phyloP scores from a whole-genome alignment of 257 asterid genomes.

The Ilex aquifolium region DNA sequence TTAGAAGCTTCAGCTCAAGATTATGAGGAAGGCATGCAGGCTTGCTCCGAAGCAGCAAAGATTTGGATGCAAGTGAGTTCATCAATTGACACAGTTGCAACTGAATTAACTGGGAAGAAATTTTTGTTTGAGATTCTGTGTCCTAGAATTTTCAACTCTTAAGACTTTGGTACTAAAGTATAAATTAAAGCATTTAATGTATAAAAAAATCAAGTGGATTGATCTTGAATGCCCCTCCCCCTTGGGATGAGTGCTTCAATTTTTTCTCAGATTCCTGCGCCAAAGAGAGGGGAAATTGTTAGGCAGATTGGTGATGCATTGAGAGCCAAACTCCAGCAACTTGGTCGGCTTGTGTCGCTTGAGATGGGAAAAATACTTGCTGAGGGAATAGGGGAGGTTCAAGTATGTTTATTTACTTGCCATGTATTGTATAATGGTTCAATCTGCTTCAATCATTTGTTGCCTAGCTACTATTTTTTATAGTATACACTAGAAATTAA shows the following conservation, averaged over 20 bases:
- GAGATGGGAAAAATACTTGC: slow-evolving; percentile 98
- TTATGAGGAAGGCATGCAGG: slow-evolving; percentile 83
- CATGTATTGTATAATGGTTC: no score
- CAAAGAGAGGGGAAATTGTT: slow-evolving; percentile 96
- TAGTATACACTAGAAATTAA: not conserved
- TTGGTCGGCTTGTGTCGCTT: slow-evolving; percentile 93
- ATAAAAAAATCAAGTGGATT: no score
- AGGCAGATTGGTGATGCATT: slow-evolving; percentile 98
- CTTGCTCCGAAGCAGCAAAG: slow-evolving; percentile 70
- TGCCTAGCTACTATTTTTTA: no score
- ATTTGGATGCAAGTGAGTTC: slow-evolving; percentile 84
- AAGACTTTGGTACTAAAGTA: no score
- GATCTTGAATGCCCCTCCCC: no score
- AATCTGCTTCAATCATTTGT: no score
- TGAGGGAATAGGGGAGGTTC: slow-evolving; percentile 99
- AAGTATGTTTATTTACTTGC: slow-evolving; percentile 33
- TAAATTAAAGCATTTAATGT: no score
- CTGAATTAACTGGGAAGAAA: not conserved
- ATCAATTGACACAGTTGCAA: slow-evolving; percentile 3
- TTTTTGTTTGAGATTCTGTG: not conserved
- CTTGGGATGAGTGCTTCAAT: not conserved
- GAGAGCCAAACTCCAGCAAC: slow-evolving; percentile 69
- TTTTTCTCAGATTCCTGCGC: slow-evolving; percentile 81
- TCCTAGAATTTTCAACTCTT: no score
- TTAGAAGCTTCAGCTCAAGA: slow-evolving; percentile 68